Conservation (phyloP, 306 rosid genomes). For the Aeschynomene evenia region DNA sequence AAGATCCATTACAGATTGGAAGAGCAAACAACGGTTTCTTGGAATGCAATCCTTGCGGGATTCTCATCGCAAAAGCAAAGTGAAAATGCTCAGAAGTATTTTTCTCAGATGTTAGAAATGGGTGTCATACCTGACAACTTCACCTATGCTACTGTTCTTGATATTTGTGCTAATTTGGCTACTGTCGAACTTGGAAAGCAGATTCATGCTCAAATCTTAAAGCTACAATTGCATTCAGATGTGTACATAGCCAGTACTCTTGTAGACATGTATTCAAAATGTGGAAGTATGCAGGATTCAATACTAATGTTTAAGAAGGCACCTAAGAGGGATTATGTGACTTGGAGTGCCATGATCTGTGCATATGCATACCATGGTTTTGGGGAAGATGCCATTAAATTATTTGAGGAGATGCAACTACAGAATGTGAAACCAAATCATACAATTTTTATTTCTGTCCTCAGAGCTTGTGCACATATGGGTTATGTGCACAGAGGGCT, state of each 20-base stretch:
- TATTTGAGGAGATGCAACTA: conserved; percentile 70
- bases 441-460: conserved; percentile 79
- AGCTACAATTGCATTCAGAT: conserved; percentile 68
- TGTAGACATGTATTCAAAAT: conserved; percentile 89
- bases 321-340: conserved; percentile 68
- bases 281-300: conserved; percentile 80
- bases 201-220: conserved; percentile 77
- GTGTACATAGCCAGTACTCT: conserved; percentile 74
- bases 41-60: conserved; percentile 90
- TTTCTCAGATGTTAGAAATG: conserved; percentile 66
- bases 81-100: conserved; percentile 72
- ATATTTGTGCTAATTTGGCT: conserved; percentile 83
- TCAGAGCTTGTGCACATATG: conserved; percentile 80
- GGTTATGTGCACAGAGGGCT: conserved; percentile 64
- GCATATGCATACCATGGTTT: conserved; percentile 79
- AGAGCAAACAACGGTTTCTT: conserved; percentile 64
- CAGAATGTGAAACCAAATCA: conserved; percentile 67
- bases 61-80: conserved; percentile 66
- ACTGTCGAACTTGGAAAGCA: conserved; percentile 84
- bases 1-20: conserved; percentile 62
- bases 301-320: conserved; percentile 67
- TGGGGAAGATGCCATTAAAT: conserved; percentile 68
- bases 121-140: conserved; percentile 73
- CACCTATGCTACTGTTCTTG: conserved; percentile 81
- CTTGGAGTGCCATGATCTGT: conserved; percentile 94